Conservation (phyloP, 176 grass and related monocot species). For the Neostapfia colusana region DNA sequence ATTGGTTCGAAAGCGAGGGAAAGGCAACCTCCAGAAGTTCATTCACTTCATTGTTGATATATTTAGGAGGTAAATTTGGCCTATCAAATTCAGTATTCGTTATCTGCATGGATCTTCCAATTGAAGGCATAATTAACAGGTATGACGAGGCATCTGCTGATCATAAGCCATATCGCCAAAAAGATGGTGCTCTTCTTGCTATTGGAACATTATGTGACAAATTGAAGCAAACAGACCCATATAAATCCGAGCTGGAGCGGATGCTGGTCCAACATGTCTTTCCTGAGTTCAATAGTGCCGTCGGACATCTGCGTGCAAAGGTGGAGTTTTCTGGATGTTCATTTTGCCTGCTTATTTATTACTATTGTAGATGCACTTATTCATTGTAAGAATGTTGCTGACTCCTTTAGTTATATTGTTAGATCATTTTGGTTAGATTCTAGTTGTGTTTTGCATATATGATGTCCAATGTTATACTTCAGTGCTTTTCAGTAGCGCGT, state of each 20-base stretch:
- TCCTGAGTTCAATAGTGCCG: slow-evolving; percentile 64
- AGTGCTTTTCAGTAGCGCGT: not conserved
- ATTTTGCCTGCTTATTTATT: slow-evolving; percentile 31
- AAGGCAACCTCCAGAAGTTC: slow-evolving; percentile 80
- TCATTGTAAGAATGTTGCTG: not conserved
- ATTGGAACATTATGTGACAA: slow-evolving; percentile 93
- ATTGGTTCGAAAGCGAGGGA: slow-evolving; percentile 89
- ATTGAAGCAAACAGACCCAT: slow-evolving; percentile 85
- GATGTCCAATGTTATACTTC: slow-evolving; percentile 1
- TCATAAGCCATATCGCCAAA: slow-evolving; percentile 73
- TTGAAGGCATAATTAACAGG: slow-evolving; percentile 40
- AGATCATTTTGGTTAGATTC: not conserved
- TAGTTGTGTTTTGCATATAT: not conserved
- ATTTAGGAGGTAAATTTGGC: slow-evolving; percentile 58
- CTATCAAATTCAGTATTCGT: slow-evolving; percentile 17
- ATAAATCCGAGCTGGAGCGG: slow-evolving; percentile 71
- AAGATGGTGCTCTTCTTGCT: slow-evolving; percentile 93
- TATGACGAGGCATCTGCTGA: slow-evolving; percentile 66
- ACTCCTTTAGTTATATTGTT: not conserved
- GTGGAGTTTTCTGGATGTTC: slow-evolving; percentile 38
- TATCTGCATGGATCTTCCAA: slow-evolving; percentile 24
- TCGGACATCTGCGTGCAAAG: slow-evolving; percentile 85
- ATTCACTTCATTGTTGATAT: slow-evolving; percentile 92
- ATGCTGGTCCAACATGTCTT: slow-evolving; percentile 89
- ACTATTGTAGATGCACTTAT: not conserved